Base-by-base conservation (phyloP, 2,329 filamentous ascomycete species). In the Drechslerella dactyloides region DNA sequence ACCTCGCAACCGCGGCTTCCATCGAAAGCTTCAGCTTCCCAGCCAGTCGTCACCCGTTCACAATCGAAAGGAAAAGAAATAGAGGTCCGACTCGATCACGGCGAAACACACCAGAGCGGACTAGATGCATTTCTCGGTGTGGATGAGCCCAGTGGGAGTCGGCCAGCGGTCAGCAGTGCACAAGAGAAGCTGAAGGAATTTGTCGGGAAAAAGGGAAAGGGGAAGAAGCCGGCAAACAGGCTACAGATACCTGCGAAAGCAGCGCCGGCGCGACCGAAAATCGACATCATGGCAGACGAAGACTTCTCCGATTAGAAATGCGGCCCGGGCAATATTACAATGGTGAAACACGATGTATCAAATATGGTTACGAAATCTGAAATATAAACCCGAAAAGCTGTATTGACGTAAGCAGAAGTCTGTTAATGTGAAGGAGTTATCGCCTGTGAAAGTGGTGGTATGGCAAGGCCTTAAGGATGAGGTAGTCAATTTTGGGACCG, bases 261-360 rank as follows among this genome's bases (percentile, higher is more conserved):
- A 19, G 68, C 68, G 7, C 68, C 68, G 4, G 60, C 68, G 8
- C 33, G 60, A 35, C 60, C 68, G 1, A 72, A 53, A 50, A 72
- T 72, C 37, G 68, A 72, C 30, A 72, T 72, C n/a, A 65, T 72
- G 60, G 68, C 68, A 5, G 68, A 72, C 15, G 68, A 72, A 24
- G 68, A 72, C 35, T 72, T 72, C 40, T 17, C 46, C 6, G 53
- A 72, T 13, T 63, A 33, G 48, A 2, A 8, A 13, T 13, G 40
- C 8, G 8, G 27, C 27, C n/a, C n/a, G n/a, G n/a, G n/a, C n/a
- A n/a, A n/a, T n/a, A n/a, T n/a, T n/a, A n/a, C n/a, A n/a, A n/a
- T n/a, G n/a, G n/a, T n/a, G n/a, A n/a, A n/a, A n/a, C n/a, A n/a
- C n/a, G n/a, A n/a, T n/a, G n/a, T n/a, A n/a, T n/a, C n/a, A n/a